A percentile compares a stretch with the other conserved stretches of the same genome.
Conservation (phyloP, 768 basidiomycete species). For the Phaeotremella skinneri region DNA sequence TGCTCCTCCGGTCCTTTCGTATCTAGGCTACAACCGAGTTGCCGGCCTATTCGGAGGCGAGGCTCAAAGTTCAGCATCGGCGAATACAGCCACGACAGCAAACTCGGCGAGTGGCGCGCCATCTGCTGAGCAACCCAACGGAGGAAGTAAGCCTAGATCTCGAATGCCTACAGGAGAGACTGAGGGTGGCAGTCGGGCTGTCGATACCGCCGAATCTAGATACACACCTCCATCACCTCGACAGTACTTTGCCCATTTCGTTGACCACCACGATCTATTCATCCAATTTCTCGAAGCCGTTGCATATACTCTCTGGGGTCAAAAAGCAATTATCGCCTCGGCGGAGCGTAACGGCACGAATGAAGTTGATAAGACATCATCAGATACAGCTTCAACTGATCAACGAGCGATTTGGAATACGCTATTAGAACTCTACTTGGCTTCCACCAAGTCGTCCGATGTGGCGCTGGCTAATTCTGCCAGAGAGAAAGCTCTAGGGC, state of each 20-base stretch:
- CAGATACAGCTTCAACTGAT: constrained; percentile 53
- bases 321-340: constrained; percentile 55
- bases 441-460: constrained; percentile 55
- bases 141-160: constrained; percentile 5
- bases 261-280: constrained; percentile 81
- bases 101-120: constrained; percentile 51
- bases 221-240: constrained; percentile 65
- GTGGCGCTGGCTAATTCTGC: constrained; percentile 35
- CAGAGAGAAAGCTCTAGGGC: constrained; percentile 67
- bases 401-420: constrained; percentile 93
- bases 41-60: constrained; percentile 51
- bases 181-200: not conserved
- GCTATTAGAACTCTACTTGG: constrained; percentile 83
- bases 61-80: constrained; percentile 55
- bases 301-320: constrained; percentile 73
- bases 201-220: constrained; percentile 8
- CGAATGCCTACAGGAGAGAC: constrained; percentile 6
- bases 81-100: constrained; percentile 41
- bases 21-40: constrained; percentile 69
- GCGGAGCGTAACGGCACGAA: constrained; percentile 22
- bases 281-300: constrained; percentile 85
- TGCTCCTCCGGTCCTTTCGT: constrained; percentile 69
- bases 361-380: constrained; percentile 10
- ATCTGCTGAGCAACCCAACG: constrained; percentile 41
- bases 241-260: constrained; percentile 89